phyloP scores from a whole-genome alignment of 306 rosid species.

The Benincasa hispida region DNA sequence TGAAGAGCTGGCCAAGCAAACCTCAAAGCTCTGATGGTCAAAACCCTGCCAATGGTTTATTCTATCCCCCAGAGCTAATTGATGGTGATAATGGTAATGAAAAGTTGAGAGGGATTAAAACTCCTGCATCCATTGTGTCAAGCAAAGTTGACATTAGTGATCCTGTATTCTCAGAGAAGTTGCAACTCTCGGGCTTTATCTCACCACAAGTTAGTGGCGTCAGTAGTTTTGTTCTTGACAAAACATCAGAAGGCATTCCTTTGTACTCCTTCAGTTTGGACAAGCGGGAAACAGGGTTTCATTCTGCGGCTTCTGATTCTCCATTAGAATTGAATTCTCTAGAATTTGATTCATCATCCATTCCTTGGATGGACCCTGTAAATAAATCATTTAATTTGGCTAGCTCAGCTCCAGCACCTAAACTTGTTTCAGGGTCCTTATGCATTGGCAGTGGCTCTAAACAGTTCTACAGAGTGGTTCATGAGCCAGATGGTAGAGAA shows the following conservation, averaged over 20 bases:
- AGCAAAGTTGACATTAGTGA: slow-evolving; percentile 51
- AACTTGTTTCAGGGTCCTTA: slow-evolving; percentile 78
- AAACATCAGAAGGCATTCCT: slow-evolving; percentile 85
- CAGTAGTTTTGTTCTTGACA: slow-evolving; percentile 67
- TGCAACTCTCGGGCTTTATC: slow-evolving; percentile 85
- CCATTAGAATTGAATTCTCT: slow-evolving; percentile 54
- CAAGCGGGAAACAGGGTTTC: slow-evolving; percentile 52
- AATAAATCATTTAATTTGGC: slow-evolving; percentile 80
- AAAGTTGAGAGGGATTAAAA: slow-evolving; percentile 66
- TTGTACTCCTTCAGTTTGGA: slow-evolving; percentile 86
- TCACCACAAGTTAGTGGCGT: slow-evolving; percentile 66
- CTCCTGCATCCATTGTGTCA: slow-evolving; percentile 33
- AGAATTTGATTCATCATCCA: slow-evolving; percentile 73
- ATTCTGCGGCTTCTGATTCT: slow-evolving; percentile 74
- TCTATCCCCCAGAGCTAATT: slow-evolving; percentile 44
- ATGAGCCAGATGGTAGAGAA: slow-evolving; percentile 92
- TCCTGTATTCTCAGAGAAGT: slow-evolving; percentile 50
- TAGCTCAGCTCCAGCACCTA: slow-evolving; percentile 88
- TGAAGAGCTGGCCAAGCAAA: slow-evolving; percentile 59
- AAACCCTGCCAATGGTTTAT: slow-evolving; percentile 28
- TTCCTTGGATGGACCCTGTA: slow-evolving; percentile 87
- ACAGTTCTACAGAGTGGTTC: slow-evolving; percentile 93
- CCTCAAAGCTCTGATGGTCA: slow-evolving; percentile 37
- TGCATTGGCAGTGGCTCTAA: slow-evolving; percentile 65
- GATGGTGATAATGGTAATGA: slow-evolving; percentile 56